Evolutionary conservation across 805 yeast species (phyloP).

Genomic region (Pichia insulana): DNA sequence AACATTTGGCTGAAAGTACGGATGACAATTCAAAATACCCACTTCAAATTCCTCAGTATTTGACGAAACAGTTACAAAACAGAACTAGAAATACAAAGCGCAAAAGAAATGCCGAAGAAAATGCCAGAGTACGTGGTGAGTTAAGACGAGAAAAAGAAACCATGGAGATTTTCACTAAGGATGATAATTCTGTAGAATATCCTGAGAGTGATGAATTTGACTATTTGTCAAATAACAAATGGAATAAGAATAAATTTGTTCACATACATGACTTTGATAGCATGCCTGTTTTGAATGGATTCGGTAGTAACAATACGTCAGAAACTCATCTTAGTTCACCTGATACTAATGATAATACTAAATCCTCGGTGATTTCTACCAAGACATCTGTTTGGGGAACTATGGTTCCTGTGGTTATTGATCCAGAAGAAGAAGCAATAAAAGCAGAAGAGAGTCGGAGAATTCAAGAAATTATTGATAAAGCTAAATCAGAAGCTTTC

Average conservation of each 20-base stretch:
- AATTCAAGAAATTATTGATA: conserved; percentile 40
- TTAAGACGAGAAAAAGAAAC: conserved; percentile 11
- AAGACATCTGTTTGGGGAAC: conserved; percentile 70
- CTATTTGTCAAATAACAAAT: conserved; percentile 14
- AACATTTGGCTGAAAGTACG: not conserved
- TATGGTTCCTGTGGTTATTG: conserved; percentile 35
- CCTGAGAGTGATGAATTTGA: not conserved
- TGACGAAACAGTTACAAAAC: conserved; percentile 46
- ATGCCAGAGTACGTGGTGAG: conserved; percentile 13
- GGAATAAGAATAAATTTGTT: conserved; percentile 30
- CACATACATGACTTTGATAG: conserved; percentile 29
- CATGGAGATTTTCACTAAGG: conserved; percentile 1
- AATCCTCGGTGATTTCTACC: conserved; percentile 2
- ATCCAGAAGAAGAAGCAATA: conserved; percentile 28
- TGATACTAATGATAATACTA: conserved; percentile 1
- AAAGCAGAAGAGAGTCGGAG: conserved; percentile 37
- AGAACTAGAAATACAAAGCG: conserved; percentile 43
- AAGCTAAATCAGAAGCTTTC: conserved; percentile 40
- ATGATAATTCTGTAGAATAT: not conserved
- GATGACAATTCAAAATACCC: conserved; percentile 2
- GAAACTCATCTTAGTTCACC: conserved; percentile 7
- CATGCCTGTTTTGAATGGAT: conserved; percentile 19
- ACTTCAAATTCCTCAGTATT: conserved; percentile 33
- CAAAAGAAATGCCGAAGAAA: conserved; percentile 53
- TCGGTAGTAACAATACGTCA: conserved; percentile 7